Conservation (phyloP, 75 land plant genomes). For the Pinus taeda region DNA sequence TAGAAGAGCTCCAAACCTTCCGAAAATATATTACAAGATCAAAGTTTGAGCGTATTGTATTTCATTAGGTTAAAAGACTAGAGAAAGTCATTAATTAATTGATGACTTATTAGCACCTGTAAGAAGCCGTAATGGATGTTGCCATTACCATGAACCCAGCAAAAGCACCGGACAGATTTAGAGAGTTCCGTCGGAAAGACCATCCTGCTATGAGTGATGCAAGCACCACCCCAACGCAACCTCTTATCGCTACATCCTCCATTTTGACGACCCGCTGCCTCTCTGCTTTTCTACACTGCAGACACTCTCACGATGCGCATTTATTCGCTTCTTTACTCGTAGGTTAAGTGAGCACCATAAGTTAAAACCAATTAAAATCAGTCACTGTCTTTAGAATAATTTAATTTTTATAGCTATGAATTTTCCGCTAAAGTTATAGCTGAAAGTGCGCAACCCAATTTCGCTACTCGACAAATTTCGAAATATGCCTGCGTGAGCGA, state of each 20-base stretch:
- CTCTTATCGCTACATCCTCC: constrained; percentile 23
- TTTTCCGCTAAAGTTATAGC: too few relatives aligned
- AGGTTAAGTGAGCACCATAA: too few relatives aligned
- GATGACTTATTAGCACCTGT: constrained; percentile 36
- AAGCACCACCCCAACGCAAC: constrained; percentile 29
- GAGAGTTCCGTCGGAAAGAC: constrained; percentile 54
- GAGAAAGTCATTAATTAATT: not conserved
- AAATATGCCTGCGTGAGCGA: too few relatives aligned
- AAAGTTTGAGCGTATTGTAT: not conserved
- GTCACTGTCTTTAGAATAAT: too few relatives aligned
- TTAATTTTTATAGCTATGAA: too few relatives aligned
- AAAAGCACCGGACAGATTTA: constrained; percentile 71
- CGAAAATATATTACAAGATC: not conserved
- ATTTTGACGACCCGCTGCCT: not conserved
- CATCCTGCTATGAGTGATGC: constrained; percentile 48
- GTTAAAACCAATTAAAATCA: too few relatives aligned
- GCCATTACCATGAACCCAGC: constrained; percentile 72
- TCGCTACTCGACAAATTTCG: too few relatives aligned
- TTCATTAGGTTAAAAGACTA: not conserved
- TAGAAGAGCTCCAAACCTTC: constrained; percentile 82
- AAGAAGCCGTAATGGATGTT: constrained; percentile 44
- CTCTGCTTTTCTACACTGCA: not conserved
- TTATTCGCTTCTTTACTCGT: too few relatives aligned
- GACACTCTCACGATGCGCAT: too few relatives aligned
- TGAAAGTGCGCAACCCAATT: too few relatives aligned